These are phyloP conservation scores for Mucor lusitanicus DNA, from an alignment of 371 early-diverging fungal species.

Conservation along the genomic window DNA sequence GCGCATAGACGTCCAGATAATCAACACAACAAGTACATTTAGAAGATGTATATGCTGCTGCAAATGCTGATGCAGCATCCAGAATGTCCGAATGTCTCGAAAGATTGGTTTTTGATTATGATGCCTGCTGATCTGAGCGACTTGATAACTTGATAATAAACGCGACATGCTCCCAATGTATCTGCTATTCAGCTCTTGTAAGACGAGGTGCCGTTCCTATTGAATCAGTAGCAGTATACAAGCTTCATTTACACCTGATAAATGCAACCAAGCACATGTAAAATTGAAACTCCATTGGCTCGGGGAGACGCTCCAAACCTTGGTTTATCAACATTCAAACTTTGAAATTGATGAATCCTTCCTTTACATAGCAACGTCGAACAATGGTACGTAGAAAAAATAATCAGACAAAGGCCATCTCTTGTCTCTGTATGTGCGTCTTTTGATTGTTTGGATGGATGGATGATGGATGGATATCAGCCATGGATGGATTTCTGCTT, in stretches of 20 bases:
- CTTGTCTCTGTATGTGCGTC: not conserved
- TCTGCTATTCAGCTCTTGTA: no score
- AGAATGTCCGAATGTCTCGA: no score
- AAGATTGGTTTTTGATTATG: no score
- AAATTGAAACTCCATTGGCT: not conserved
- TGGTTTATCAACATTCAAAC: not conserved
- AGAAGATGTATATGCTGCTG: no score
- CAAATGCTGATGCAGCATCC: no score
- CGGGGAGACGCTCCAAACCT: not conserved
- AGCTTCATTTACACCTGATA: not conserved
- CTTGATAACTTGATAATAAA: no score
- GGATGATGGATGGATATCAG: conserved; percentile 13
- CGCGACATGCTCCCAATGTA: no score
- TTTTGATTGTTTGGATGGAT: not conserved
- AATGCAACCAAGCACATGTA: not conserved
- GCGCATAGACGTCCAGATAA: no score
- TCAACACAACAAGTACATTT: no score
- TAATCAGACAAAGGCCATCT: not conserved
- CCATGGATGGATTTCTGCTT: conserved; percentile 5
- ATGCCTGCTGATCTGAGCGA: no score
- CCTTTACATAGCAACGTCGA: conserved; percentile 40
- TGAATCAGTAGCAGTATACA: not conserved
- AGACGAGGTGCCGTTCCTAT: no score
- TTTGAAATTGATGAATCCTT: conserved; percentile 12
- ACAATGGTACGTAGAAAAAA: conserved; percentile 18